Percentiles rank a stretch among this genome's conserved stretches.
Evolutionary conservation across 495 filamentous ascomycete species (phyloP).

Genomic region (Tuber melanosporum): DNA sequence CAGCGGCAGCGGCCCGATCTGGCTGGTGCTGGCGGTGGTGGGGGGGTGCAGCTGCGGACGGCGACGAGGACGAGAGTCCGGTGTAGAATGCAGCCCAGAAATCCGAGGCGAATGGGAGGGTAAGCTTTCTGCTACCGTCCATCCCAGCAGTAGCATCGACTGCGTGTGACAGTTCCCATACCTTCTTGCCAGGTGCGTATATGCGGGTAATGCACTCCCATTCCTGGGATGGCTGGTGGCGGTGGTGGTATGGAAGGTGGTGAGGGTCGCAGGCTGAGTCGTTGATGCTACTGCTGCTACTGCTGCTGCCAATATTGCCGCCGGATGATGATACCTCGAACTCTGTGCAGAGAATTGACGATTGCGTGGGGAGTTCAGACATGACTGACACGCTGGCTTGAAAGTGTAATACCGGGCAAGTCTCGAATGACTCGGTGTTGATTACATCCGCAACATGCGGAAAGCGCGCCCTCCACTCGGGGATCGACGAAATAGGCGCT

Average conservation of each 20-base stretch:
- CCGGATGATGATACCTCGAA: constrained; percentile 29
- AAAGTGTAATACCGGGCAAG: constrained; percentile 35
- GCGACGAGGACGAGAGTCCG: constrained; percentile 22
- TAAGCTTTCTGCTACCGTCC: constrained; percentile 33
- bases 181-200: constrained; percentile 38
- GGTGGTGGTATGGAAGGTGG: constrained; percentile 21
- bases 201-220: constrained; percentile 41
- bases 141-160: constrained; percentile 24
- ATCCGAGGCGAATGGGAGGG: constrained; percentile 38
- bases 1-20: constrained; percentile 15
- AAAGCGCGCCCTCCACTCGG: constrained; percentile 35
- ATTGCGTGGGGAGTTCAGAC: constrained; percentile 27
- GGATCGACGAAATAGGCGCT: constrained; percentile 27
- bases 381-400: constrained; percentile 34
- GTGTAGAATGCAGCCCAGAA: constrained; percentile 42
- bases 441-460: constrained; percentile 35
- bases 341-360: constrained; percentile 36
- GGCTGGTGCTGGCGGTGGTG: constrained; percentile 12
- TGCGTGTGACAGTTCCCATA: constrained; percentile 35
- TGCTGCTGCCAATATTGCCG: background rate
- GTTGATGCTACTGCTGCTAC: background rate
- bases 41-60: background rate
- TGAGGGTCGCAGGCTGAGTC: constrained; percentile 8
- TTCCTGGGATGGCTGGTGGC: constrained; percentile 25
- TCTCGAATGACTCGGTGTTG: constrained; percentile 16